phyloP scores from a whole-genome alignment of 1,284 basidiomycete species.

The Cutaneotrichosporon cavernicola region DNA sequence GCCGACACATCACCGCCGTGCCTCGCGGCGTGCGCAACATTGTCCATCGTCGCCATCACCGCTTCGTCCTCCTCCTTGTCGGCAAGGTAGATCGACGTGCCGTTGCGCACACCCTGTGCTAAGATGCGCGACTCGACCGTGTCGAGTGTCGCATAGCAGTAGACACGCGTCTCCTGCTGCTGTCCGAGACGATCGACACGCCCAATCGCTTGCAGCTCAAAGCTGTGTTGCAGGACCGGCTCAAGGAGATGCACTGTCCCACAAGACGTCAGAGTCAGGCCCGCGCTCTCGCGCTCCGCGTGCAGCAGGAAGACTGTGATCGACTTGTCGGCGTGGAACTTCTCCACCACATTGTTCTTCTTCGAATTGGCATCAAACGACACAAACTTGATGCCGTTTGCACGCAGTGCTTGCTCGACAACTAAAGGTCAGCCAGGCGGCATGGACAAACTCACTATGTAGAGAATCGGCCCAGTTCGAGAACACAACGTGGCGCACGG shows the following conservation, averaged over 20 bases:
- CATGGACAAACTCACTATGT: constrained; percentile 32
- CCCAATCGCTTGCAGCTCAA: constrained; percentile 48
- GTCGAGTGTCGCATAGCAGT: constrained; percentile 49
- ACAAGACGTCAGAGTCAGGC: constrained; percentile 50
- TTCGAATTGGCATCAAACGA: constrained; percentile 37
- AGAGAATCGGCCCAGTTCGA: constrained; percentile 50
- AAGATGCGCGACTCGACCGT: constrained; percentile 51
- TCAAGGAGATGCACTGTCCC: constrained; percentile 53
- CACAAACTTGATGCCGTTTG: constrained; percentile 43
- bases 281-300: constrained; percentile 50
- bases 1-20: constrained; percentile 43
- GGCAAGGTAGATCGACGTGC: constrained; percentile 48
- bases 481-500: constrained; percentile 50
- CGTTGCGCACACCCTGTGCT: constrained; percentile 46
- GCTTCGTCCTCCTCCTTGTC: constrained; percentile 33
- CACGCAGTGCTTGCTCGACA: constrained; percentile 44
- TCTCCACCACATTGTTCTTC: constrained; percentile 42
- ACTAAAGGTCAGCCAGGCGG: constrained; percentile 27
- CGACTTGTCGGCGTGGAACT: constrained; percentile 42
- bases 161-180: constrained; percentile 47
- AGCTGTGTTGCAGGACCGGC: constrained; percentile 51
- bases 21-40: constrained; percentile 44
- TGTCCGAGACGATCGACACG: constrained; percentile 40
- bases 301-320: constrained; percentile 52
- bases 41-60: constrained; percentile 35